Evolutionary conservation across 768 basidiomycete genomes (phyloP), one percentile per base, ranked within the genome.

Genomic region (Tylopilus felleus): DNA sequence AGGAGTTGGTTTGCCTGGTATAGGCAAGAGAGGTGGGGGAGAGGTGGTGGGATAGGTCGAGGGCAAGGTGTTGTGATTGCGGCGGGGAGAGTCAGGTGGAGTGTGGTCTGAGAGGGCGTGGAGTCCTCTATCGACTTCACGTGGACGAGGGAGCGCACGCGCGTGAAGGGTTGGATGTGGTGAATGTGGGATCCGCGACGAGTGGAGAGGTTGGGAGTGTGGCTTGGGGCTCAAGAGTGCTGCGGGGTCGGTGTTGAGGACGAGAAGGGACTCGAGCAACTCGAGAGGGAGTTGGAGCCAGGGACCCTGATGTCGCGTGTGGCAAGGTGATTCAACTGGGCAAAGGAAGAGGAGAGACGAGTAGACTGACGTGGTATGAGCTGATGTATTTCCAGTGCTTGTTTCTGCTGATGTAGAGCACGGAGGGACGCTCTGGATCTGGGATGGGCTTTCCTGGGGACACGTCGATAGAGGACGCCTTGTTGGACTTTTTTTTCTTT

Each of bases 331-430:
- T 39, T 45, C 25, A n/a, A 33, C 25, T 47, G 53, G 21, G 9
- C 23, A 8, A 33, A 51, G 52, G 22, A 40, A 55, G 60, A 55
- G 17, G 12, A 16, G 10, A 45, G 21, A 38, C 23, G 13, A 13
- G 13, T 1, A 10, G 44, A 83, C 86, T 55, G 73, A 91, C 90
- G 69, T 92, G 90, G 68, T 90, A 93, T 22, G 91, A 91, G 71
- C 88, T 91, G 72, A 94, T 93, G 64, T 93, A 93, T 27, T 85
- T 83, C 93, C 92, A 93, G 64, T 95, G 93, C 70, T 95, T 95
- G 75, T 94, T 93, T 60, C 93, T 81, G 73, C 88, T 90, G 62
- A 95, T 94, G 68, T 88, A 90, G 4, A 94, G 79, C 33, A 88
- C 82, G 1, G 85, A 78, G 16, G 82, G 82, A 42, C 80, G 80